Evolutionary conservation across 805 yeast genomes (phyloP).

Genomic region (Wickerhamiella azyma): DNA sequence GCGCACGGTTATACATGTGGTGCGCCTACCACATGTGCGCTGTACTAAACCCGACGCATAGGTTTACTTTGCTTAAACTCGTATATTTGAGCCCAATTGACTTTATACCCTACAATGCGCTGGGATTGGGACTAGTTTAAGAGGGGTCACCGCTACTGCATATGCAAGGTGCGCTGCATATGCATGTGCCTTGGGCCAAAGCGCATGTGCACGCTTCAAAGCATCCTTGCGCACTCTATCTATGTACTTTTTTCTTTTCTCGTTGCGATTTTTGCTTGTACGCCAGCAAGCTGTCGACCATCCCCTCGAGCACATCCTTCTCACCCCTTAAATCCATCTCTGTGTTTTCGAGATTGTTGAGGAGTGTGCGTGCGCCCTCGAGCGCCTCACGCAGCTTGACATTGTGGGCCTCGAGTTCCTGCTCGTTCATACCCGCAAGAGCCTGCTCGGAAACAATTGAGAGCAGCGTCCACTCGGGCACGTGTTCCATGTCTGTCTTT

Average conservation of each 20-base stretch:
- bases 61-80: too few species aligned
- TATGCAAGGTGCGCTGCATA: too few species aligned
- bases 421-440: slow-evolving; percentile 25
- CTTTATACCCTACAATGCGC: too few species aligned
- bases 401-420: slow-evolving; percentile 30
- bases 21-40: too few species aligned
- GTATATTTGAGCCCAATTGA: too few species aligned
- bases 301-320: slow-evolving; percentile 66
- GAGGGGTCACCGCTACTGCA: too few species aligned
- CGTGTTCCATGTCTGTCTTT: slow-evolving; percentile 11
- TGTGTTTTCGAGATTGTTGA: slow-evolving; percentile 40
- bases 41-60: too few species aligned
- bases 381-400: slow-evolving; percentile 26
- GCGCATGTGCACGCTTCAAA: too few species aligned
- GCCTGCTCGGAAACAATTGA: slow-evolving; percentile 27
- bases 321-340: slow-evolving; percentile 41
- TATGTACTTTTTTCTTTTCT: not conserved
- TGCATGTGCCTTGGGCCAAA: too few species aligned
- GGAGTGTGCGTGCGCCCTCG: slow-evolving; percentile 27
- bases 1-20: too few species aligned
- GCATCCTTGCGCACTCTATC: too few species aligned
- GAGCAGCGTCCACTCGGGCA: slow-evolving; percentile 24
- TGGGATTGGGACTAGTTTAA: too few species aligned
- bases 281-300: slow-evolving; percentile 81
- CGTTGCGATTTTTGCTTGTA: slow-evolving; percentile 48